Evolutionary conservation across 1,284 basidiomycete genomes (phyloP), one percentile per base, ranked within the genome.

Genomic region (Coriolopsis trogii): DNA sequence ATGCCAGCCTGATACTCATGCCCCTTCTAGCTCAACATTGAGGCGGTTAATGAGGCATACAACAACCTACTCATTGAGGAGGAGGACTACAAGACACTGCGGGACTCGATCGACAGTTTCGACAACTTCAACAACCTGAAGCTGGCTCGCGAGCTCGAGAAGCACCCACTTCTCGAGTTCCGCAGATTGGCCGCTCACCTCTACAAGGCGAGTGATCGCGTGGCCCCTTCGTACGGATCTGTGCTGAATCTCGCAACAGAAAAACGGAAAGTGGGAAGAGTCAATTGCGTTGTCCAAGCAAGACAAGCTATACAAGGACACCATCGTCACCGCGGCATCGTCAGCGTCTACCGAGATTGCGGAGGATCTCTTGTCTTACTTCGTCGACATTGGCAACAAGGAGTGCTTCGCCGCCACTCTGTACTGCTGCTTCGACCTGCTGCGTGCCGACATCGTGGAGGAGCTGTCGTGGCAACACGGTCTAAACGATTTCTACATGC

Each of bases 1-100:
- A 23, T 15, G n/a, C 23, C 8, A 5, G 7, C 15, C 26, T 30
- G 26, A 44, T 55, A 41, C 38, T 39, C 15, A 4, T 34, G 15
- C 8, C n/a, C n/a, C n/a, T 26, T 29, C 9, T 60, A 95, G 87
- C 81, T 96, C 66, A 98, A 99, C 72, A 83, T 99, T 42, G 91
- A 95, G 64, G 93, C 95, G 16, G 94, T 99, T 66, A 99, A 99
- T 68, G 94, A 97, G 61, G 95, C 95, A 4, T 98, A 96, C 77
- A 97, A 98, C 67, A 92, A 95, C 64, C 76, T 99, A 28, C 78
- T 99, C 49, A 98, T 99, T 58, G 97, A 99, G 71, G 97, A 99
- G 72, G 97, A 99, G 72, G 96, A 99, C 71, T 95, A 94, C 76
- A 94, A 96, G 71, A 98, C 95, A 1, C 81, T 99, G 8, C 87